These are phyloP conservation scores for Colletotrichum abscissum DNA, from an alignment of 2,329 filamentous ascomycete species.

Conservation along the genomic window DNA sequence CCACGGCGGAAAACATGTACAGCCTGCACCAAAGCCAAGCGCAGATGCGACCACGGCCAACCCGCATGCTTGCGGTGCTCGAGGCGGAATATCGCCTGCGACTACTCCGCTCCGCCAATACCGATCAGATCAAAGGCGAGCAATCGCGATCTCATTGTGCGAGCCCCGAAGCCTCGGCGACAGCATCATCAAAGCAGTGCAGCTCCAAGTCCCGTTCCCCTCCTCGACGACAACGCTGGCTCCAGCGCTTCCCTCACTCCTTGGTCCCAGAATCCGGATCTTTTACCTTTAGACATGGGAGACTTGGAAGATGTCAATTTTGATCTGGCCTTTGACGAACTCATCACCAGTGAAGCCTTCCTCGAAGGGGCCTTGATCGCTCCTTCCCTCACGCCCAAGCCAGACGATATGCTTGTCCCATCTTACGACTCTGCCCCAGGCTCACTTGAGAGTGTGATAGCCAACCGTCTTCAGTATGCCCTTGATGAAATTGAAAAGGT, in stretches of 20 bases:
- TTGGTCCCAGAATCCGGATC: slow-evolving; percentile 2
- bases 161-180: background rate
- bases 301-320: background rate
- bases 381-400: slow-evolving; percentile 37
- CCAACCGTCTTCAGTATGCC: slow-evolving; percentile 51
- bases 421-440: slow-evolving; percentile 32
- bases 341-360: slow-evolving; percentile 9
- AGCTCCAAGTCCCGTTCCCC: background rate
- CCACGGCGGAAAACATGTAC: slow-evolving; percentile 66
- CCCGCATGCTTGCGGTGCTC: slow-evolving; percentile 65
- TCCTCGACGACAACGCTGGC: background rate
- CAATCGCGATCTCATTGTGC: background rate
- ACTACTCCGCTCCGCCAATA: slow-evolving; percentile 49
- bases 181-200: background rate
- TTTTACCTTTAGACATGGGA: background rate
- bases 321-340: slow-evolving; percentile 11
- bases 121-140: background rate
- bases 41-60: slow-evolving; percentile 63
- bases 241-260: background rate
- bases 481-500: slow-evolving; percentile 65
- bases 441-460: slow-evolving; percentile 40
- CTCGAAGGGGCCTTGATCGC: slow-evolving; percentile 25
- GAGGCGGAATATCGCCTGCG: slow-evolving; percentile 58
- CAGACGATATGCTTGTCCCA: slow-evolving; percentile 13
- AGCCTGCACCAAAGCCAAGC: slow-evolving; percentile 67